These are phyloP conservation scores for Petunia hybrid DNA, from an alignment of 305 asterid species.

Conservation along the genomic window DNA sequence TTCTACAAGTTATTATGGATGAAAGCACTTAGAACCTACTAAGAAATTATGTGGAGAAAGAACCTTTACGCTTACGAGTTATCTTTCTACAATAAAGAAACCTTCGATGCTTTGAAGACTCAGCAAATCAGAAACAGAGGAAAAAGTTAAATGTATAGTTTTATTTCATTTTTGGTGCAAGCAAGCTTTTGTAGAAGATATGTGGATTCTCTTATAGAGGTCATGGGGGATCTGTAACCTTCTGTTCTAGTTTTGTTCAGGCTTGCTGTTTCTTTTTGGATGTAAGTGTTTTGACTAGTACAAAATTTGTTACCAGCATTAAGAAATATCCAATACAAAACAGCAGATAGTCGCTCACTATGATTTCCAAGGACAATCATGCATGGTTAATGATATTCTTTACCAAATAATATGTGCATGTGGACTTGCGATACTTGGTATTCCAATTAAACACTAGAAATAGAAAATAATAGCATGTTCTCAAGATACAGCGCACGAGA, in stretches of 20 bases:
- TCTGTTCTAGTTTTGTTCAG: no score
- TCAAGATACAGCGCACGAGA: background rate
- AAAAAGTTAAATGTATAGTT: no score
- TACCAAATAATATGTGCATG: background rate
- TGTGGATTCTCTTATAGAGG: no score
- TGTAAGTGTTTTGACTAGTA: no score
- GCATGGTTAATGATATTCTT: background rate
- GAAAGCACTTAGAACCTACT: background rate
- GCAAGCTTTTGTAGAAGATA: no score
- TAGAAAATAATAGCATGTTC: conserved; percentile 13
- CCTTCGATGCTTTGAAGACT: no score
- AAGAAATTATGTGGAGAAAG: background rate
- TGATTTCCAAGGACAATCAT: background rate
- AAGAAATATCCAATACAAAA: background rate
- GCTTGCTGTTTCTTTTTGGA: no score
- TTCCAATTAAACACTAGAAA: conserved; percentile 1
- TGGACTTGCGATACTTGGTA: background rate
- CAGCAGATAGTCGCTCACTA: background rate
- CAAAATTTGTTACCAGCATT: no score
- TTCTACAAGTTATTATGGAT: background rate
- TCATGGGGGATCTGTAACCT: no score
- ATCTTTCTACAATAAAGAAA: background rate
- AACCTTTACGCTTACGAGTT: background rate
- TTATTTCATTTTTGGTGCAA: no score
- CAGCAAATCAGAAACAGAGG: no score